Evolutionary conservation across 2,329 filamentous ascomycete genomes (phyloP).

Genomic region (Beauveria sp.): DNA sequence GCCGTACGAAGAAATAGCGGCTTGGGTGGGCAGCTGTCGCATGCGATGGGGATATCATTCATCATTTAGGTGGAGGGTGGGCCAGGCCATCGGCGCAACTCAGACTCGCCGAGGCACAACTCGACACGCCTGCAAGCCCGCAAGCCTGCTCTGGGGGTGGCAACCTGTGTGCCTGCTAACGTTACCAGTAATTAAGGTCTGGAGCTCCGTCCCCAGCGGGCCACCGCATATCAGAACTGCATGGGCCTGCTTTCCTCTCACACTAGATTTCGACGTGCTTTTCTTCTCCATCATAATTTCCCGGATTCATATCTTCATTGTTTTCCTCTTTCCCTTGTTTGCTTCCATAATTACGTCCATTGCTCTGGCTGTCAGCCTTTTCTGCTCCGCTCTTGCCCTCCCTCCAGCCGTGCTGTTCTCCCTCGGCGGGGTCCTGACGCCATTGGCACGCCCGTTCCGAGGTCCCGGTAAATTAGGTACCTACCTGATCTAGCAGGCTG

Average conservation of each 20-base stretch:
- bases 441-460: constrained; percentile 13
- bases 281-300: not conserved
- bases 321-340: not conserved
- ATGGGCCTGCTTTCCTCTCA: not conserved
- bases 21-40: not conserved
- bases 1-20: no score
- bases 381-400: not conserved
- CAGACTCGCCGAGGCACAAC: constrained; percentile 9
- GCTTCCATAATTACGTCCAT: not conserved
- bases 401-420: not conserved
- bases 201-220: not conserved
- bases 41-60: not conserved
- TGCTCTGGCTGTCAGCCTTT: not conserved
- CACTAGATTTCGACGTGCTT: not conserved
- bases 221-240: not conserved
- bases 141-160: not conserved
- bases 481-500: not conserved
- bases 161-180: not conserved
- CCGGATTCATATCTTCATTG: not conserved
- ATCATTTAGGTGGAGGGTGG: not conserved
- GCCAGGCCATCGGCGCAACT: constrained; percentile 1
- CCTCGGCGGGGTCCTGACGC: constrained; percentile 13
- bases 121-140: not conserved
- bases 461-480: constrained; percentile 6
- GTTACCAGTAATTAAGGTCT: not conserved